Conservation (phyloP, 2,329 filamentous ascomycete species). For the Fusarium brachygibbosum region DNA sequence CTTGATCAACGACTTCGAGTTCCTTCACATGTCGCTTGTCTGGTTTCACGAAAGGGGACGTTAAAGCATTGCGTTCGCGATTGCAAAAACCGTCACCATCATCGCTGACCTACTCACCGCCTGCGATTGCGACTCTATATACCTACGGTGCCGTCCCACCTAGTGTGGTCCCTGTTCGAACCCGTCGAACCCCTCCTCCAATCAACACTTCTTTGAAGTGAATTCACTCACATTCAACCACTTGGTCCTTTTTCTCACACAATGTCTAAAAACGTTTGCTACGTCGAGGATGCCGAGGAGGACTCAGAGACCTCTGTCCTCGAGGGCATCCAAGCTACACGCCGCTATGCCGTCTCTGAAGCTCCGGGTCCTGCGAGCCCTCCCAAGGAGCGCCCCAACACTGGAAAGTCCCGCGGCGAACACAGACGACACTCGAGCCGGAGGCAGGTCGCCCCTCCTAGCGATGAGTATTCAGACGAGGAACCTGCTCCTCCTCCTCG, state of each 20-base stretch:
- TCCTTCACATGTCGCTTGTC: constrained; percentile 44
- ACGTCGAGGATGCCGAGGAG: constrained; percentile 67
- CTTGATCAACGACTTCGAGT: constrained; percentile 22
- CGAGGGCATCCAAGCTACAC: constrained; percentile 56
- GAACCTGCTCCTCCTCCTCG: constrained; percentile 55
- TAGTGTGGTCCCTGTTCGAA: constrained; percentile 49
- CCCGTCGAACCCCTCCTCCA: constrained; percentile 42
- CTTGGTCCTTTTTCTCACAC: constrained; percentile 43
- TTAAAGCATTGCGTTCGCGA: constrained; percentile 46
- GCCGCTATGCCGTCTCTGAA: constrained; percentile 63
- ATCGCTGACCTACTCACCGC: constrained; percentile 40
- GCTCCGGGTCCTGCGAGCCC: constrained; percentile 59
- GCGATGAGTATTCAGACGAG: constrained; percentile 57
- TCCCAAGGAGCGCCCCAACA: constrained; percentile 66
- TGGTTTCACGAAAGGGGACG: constrained; percentile 42
- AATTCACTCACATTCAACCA: constrained; percentile 44
- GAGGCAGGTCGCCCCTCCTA: constrained; percentile 55
- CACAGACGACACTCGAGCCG: constrained; percentile 49
- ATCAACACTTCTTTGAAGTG: constrained; percentile 40
- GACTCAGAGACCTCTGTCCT: constrained; percentile 61
- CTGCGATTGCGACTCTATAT: constrained; percentile 41
- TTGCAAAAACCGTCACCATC: constrained; percentile 27
- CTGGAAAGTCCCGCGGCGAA: constrained; percentile 63
- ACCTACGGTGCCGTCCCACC: constrained; percentile 47
- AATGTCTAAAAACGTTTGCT: constrained; percentile 62